Evolutionary conservation across 2,329 filamentous ascomycete species (phyloP).

Genomic region (Beauveria sp.): DNA sequence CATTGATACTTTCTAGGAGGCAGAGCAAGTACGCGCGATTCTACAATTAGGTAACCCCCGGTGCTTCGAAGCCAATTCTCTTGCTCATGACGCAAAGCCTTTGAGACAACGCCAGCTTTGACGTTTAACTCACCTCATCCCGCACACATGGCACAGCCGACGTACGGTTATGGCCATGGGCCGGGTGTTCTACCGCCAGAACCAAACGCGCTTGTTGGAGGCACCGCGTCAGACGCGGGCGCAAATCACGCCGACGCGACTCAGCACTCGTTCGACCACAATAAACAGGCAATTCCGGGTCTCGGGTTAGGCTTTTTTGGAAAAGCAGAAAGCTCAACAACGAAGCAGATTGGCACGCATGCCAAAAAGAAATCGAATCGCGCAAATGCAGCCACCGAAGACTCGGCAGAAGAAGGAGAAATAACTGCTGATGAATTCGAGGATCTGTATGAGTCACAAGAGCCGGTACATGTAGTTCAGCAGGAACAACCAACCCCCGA

Average conservation of each 20-base stretch:
- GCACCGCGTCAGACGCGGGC: background rate
- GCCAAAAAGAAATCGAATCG: background rate
- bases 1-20: background rate
- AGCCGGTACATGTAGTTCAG: background rate
- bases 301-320: conserved; percentile 16
- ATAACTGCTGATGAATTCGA: conserved; percentile 62
- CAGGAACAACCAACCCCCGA: background rate
- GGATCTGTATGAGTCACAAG: conserved; percentile 43
- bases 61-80: background rate
- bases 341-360: background rate
- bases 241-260: background rate
- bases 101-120: background rate
- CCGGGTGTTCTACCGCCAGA: background rate
- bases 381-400: background rate
- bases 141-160: background rate
- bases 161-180: background rate
- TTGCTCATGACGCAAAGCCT: background rate
- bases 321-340: background rate
- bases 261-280: conserved; percentile 14
- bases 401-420: conserved; percentile 61
- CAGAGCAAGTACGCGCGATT: background rate
- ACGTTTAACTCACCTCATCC: background rate
- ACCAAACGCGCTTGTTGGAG: background rate
- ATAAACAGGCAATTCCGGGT: conserved; percentile 19
- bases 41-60: background rate